A percentile compares a stretch with the other conserved stretches of the same genome.
phyloP scores from a whole-genome alignment of 2,329 filamentous ascomycete genomes.

The Curvularia lunata region DNA sequence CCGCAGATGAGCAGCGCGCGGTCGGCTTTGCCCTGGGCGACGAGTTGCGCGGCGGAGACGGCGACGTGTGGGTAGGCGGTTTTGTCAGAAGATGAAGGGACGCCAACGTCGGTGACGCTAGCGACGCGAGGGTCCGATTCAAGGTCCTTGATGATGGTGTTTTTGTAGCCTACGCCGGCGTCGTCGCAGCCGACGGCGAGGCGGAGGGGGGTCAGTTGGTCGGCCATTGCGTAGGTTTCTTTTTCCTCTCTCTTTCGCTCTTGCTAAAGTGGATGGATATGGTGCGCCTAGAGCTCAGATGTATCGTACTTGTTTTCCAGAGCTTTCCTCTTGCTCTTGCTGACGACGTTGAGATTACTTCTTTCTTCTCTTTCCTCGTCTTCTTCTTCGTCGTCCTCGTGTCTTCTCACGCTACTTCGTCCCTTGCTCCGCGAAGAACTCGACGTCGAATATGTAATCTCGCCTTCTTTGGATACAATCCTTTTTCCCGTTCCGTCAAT shows the following conservation, averaged over 20 bases:
- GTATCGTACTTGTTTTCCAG: constrained; percentile 44
- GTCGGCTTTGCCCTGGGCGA: constrained; percentile 70
- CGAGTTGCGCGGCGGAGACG: constrained; percentile 71
- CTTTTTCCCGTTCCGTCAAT: constrained; percentile 36
- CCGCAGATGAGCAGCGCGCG: constrained; percentile 84
- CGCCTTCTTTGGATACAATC: constrained; percentile 30
- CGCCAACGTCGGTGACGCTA: constrained; percentile 76
- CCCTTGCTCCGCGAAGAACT: constrained; percentile 8
- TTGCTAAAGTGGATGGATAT: background rate
- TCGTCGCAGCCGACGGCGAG: constrained; percentile 72
- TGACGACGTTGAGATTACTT: constrained; percentile 16
- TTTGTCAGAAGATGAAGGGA: constrained; percentile 69
- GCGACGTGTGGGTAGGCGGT: constrained; percentile 83
- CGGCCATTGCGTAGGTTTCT: background rate
- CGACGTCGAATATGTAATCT: constrained; percentile 27
- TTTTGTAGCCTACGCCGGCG: constrained; percentile 80
- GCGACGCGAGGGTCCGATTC: constrained; percentile 70
- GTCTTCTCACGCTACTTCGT: constrained; percentile 2
- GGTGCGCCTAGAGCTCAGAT: constrained; percentile 33
- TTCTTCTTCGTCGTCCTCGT: constrained; percentile 13
- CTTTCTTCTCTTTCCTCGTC: constrained; percentile 8
- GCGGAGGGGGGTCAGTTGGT: constrained; percentile 52
- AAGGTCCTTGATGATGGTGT: constrained; percentile 75
- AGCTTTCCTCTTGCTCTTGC: constrained; percentile 15
- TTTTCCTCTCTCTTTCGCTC: background rate